phyloP scores from a whole-genome alignment of 192 early-diverging fungal species.

The Haplosporangium gracile region DNA sequence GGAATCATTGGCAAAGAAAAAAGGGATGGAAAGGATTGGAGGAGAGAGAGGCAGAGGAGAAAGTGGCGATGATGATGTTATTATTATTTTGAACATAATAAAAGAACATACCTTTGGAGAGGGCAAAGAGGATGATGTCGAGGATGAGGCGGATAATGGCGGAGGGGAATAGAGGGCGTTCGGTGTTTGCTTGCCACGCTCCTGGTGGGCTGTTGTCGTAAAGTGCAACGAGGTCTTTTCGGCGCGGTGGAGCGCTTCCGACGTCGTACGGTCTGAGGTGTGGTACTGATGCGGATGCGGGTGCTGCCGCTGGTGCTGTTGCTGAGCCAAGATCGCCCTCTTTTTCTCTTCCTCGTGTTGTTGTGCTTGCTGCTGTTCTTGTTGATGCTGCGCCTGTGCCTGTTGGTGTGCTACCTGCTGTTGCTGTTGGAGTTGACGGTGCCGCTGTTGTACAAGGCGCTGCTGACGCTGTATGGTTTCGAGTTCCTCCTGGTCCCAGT shows the following conservation, averaged over 20 bases:
- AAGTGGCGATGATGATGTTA: background rate
- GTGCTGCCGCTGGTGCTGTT: background rate
- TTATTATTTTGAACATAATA: background rate
- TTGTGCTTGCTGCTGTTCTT: background rate
- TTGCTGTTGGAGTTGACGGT: background rate
- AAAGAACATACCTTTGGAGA: constrained; percentile 1
- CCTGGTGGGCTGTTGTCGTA: background rate
- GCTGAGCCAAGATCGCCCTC: background rate
- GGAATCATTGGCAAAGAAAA: background rate
- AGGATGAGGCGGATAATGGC: background rate
- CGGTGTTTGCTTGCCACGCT: background rate
- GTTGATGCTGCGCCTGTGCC: background rate
- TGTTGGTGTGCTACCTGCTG: background rate
- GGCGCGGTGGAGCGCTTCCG: background rate
- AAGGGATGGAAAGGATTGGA: too few species aligned
- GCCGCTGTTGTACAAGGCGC: background rate
- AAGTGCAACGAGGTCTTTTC: background rate
- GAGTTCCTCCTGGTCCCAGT: background rate
- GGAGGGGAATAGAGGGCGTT: background rate
- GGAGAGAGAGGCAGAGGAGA: background rate
- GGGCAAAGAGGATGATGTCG: background rate
- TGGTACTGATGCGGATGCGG: background rate
- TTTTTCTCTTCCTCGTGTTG: background rate
- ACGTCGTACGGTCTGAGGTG: background rate
- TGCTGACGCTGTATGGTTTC: background rate